Base-by-base conservation (phyloP, 1,139 yeast species). In the Hemisphaericaspora xylanilytica region DNA sequence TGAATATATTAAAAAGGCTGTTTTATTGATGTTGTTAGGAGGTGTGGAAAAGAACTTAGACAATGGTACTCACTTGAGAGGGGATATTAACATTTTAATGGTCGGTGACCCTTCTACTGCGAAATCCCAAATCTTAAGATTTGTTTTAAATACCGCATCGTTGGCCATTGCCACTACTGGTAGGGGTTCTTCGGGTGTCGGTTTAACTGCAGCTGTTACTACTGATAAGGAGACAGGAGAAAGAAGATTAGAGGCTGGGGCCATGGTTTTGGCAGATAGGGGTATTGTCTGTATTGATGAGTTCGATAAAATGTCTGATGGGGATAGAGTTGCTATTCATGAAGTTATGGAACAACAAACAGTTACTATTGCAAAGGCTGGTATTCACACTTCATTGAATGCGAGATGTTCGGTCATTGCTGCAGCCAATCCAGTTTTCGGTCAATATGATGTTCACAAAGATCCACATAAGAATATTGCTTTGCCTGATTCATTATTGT, bases 281-380 rank as follows among this genome's bases (percentile, higher is more conserved):
- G 99, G 99, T 48, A 76, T 94, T 45, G 97, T 92, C 32, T 92
- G 98, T 76, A 94, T 92, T 57, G 98, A 92, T 73, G 98, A 92
- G 70, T 92, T 92, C 57, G 98, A 92, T 67, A 92, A 92, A 63
- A 92, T 92, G 99, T 83, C 88, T 45, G 98, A 94, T 60, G 78
- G 82, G 22, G 99, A 92, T 66, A 78, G 98, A 61, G 98, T 92
- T 38, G 97, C 98, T 1, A 92, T 92, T 55, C 99, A 92, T 65
- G 99, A 92, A 75, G 98, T 92, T 37, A 94, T 92, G 98, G 98
- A 92, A 69, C 98, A 92, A 66, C 99, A 94, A 61, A 92, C 99
- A 0, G 97, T 92, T 22, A 92, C 98, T 1, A 90, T 92, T 59
- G 96, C 98, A 36, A 94, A 92, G 61, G 98, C 98, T 1, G 99